phyloP scores from a whole-genome alignment of 176 grass and related monocot species.

The Leersia perrieri region DNA sequence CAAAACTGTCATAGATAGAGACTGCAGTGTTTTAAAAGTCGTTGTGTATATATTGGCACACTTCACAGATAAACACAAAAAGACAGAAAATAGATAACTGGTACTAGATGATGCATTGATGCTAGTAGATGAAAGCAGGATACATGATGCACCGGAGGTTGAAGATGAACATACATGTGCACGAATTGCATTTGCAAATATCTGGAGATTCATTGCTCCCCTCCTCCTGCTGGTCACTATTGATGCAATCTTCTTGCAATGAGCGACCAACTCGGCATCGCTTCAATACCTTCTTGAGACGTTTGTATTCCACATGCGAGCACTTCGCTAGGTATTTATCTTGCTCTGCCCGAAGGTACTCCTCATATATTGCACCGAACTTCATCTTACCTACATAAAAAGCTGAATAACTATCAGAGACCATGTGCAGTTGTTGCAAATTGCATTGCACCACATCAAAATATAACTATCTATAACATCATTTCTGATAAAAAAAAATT shows the following conservation, averaged over 20 bases:
- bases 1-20: background rate
- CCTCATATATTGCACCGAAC: slow-evolving; percentile 60
- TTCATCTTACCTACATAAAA: slow-evolving; percentile 49
- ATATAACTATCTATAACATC: background rate
- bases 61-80: background rate
- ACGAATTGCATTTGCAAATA: slow-evolving; percentile 56
- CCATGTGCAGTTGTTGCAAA: background rate
- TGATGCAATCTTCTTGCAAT: slow-evolving; percentile 31
- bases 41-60: too few species aligned
- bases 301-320: slow-evolving; percentile 70
- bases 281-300: slow-evolving; percentile 76
- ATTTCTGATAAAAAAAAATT: background rate
- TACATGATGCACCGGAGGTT: background rate
- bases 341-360: slow-evolving; percentile 65
- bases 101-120: background rate
- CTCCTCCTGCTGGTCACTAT: slow-evolving; percentile 18
- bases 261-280: slow-evolving; percentile 49
- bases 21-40: background rate
- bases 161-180: slow-evolving; percentile 51
- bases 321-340: slow-evolving; percentile 58
- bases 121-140: background rate
- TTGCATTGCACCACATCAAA: background rate
- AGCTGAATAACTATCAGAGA: background rate
- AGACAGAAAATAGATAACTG: background rate
- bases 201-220: slow-evolving; percentile 29